Evolutionary conservation across 1,284 basidiomycete species (phyloP), one percentile per base, ranked within the genome.

Genomic region (Cutaneotrichosporon sp.): DNA sequence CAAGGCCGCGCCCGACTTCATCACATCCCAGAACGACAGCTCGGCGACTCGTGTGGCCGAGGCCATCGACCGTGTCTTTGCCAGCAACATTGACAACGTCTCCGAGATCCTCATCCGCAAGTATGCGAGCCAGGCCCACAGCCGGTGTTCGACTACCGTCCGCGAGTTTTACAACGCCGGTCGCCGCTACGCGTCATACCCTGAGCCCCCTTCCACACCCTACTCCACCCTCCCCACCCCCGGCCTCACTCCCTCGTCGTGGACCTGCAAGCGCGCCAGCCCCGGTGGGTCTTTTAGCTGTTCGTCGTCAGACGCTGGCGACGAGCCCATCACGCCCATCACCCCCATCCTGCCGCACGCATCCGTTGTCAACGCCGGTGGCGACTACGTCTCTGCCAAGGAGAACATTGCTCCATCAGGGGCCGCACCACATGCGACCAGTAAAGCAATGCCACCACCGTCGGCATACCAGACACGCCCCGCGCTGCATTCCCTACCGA

Each of bases 51-150:
- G 73, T 21, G 69, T 80, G 30, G 86, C 93, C 35, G 84, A 89
- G 52, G 80, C 84, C 61, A 81, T 98, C 67, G 94, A 98, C 78
- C 83, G 78, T 56, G 85, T 88, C 62, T 80, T 98, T 62, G 82
- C 85, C 34, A 87, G 87, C 69, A 84, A 88, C 68, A 83, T 93
- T 75, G 86, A 90, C 66, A 85, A 88, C 61, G 80, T 98, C 30
- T 97, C 93, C 13, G 86, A 93, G 73, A 92, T 89, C 34, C 79
- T 98, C 66, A 83, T 97, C 73, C 92, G 94, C 80, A 98, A 99
- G 79, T 98, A 98, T 78, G 90, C 92, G 12, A 91, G 89, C 66
- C 84, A 85, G 26, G 92, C 91, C 77, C 97, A 93, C 78, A 90
- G 88, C 47, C 90, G 90, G 75, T 90, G 92, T 0, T 93, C 96